phyloP scores from a whole-genome alignment of 2,329 filamentous ascomycete genomes.

The Aspergillus oerlinghausenensis region DNA sequence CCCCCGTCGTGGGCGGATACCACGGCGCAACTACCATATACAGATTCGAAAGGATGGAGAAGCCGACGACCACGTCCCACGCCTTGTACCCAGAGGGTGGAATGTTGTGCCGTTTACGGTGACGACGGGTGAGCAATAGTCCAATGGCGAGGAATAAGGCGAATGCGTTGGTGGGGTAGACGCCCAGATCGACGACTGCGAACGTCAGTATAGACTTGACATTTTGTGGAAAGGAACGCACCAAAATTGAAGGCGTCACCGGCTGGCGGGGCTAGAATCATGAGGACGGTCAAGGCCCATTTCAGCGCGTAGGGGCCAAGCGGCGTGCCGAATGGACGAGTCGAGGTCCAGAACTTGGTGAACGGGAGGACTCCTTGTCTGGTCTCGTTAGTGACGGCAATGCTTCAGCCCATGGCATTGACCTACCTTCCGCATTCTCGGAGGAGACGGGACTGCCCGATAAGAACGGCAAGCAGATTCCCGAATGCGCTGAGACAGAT shows the following conservation, averaged over 20 bases:
- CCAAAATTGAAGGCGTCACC: slow-evolving; percentile 63
- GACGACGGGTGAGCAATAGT: slow-evolving; percentile 54
- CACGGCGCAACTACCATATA: slow-evolving; percentile 67
- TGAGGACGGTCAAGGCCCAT: slow-evolving; percentile 54
- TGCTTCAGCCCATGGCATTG: too few relatives aligned
- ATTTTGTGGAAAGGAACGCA: slow-evolving; percentile 17
- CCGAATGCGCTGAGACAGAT: slow-evolving; percentile 57
- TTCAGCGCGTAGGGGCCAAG: slow-evolving; percentile 56
- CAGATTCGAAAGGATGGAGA: slow-evolving; percentile 56
- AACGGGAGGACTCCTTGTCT: slow-evolving; percentile 59
- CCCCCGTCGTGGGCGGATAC: slow-evolving; percentile 61
- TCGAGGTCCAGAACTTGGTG: slow-evolving; percentile 59
- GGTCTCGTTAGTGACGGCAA: background rate
- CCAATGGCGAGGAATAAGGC: slow-evolving; percentile 53
- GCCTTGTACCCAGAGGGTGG: slow-evolving; percentile 51
- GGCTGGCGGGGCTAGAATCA: slow-evolving; percentile 58
- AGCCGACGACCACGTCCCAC: slow-evolving; percentile 55
- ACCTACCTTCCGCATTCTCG: slow-evolving; percentile 54
- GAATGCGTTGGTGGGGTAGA: slow-evolving; percentile 59
- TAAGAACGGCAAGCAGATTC: slow-evolving; percentile 53
- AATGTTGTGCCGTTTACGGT: slow-evolving; percentile 49
- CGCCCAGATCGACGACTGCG: slow-evolving; percentile 55
- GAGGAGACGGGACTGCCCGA: slow-evolving; percentile 54
- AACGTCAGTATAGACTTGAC: background rate
- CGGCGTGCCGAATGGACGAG: slow-evolving; percentile 60